Evolutionary conservation across 495 filamentous ascomycete species (phyloP).

Genomic region (Hypoxylon rickii): DNA sequence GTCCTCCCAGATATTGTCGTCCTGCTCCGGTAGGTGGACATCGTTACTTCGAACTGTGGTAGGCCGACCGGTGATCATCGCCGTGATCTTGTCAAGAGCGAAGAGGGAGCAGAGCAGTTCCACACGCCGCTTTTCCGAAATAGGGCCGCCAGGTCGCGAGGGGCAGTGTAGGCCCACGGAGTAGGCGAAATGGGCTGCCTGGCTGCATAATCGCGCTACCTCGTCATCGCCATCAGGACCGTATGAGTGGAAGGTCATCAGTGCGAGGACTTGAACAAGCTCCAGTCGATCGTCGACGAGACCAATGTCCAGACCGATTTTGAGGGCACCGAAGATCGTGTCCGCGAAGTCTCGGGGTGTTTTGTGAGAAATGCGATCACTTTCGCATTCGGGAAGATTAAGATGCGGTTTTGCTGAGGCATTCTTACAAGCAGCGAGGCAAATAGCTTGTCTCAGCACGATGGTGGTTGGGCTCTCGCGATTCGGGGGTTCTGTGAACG

Average conservation of each 20-base stretch:
- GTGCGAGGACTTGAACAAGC: constrained; percentile 36
- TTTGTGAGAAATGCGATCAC: background rate
- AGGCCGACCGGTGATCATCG: constrained; percentile 59
- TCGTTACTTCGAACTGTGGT: constrained; percentile 57
- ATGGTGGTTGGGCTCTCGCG: constrained; percentile 20
- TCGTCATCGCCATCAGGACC: constrained; percentile 35
- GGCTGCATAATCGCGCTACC: constrained; percentile 18
- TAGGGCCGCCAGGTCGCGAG: constrained; percentile 9
- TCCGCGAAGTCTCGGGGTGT: constrained; percentile 37
- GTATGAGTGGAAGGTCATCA: constrained; percentile 39
- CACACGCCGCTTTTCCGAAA: constrained; percentile 22
- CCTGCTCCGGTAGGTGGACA: constrained; percentile 56
- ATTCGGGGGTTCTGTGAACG: constrained; percentile 10
- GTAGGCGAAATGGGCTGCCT: constrained; percentile 55
- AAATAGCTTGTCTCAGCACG: constrained; percentile 43
- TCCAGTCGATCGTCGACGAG: constrained; percentile 36
- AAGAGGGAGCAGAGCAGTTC: constrained; percentile 63
- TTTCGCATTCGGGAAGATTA: constrained; percentile 30
- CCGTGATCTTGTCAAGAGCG: constrained; percentile 63
- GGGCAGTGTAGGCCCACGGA: constrained; percentile 60
- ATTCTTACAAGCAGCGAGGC: constrained; percentile 45
- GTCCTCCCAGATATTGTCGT: constrained; percentile 38
- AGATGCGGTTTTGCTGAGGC: constrained; percentile 37
- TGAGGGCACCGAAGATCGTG: constrained; percentile 34
- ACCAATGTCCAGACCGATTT: constrained; percentile 38